Base-by-base conservation (phyloP, 164 flowering plant genomes). In the grape (Vitis vinifera) region DNA sequence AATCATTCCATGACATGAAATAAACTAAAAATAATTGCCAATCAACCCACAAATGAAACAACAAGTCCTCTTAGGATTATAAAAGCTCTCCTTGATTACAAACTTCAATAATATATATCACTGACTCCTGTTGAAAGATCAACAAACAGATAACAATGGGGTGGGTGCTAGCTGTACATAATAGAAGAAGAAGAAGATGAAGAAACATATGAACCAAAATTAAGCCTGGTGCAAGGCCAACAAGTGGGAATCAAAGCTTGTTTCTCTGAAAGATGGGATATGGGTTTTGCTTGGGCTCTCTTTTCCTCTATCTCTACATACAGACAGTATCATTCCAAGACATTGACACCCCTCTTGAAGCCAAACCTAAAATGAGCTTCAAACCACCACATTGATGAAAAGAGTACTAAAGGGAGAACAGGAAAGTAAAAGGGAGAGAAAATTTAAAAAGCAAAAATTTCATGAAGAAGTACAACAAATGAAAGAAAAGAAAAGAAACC, bases 1-100 rank as follows among this genome's bases (percentile, higher is more conserved):
- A 76, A 77, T 73, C 80, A 77, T 73, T 68, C 75, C 73, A 62
- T 15, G 48, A 53, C 73, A 63, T 47, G 15, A 68, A 11, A 11
- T 15, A 48, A 66, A 30, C 4, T 8, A 27, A 49, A 59, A 1
- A 49, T 14, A 57, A 50, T 51, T 29, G 19, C 16, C 53, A 62
- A 61, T 72, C 62, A 72, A 53, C 56, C 56, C 65, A 65, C 59
- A 51, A 47, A 74, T 61, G 27, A 23, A 23, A 23, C 27, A 23
- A 23, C 2, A 23, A 23, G 27, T 23, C 27, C n/a, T 19, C 16
- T 31, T 51, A 10, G 11, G 14, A 51, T 23, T 23, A 23, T 23
- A 23, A 23, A 23, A 23, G 27, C 27, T 23, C 27, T 23, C 27
- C 27, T 23, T 23, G 27, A 23, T 23, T 23, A 23, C 27, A 23